A percentile compares a stretch with the other conserved stretches of the same genome.
Evolutionary conservation across 1,139 yeast species (phyloP).

Genomic region (Meyerozyma elateridarum): DNA sequence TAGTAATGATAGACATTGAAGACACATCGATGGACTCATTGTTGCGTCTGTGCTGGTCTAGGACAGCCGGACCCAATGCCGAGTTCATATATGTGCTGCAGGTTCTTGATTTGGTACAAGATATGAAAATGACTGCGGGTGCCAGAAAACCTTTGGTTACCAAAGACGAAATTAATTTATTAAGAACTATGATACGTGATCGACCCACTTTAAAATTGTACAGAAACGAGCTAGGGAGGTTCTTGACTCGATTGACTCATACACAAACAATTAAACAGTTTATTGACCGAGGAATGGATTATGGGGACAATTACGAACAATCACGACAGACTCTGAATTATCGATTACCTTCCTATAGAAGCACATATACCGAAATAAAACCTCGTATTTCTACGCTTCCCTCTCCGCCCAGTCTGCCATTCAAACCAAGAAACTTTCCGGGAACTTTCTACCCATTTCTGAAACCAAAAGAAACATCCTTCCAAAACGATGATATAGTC

Average conservation of each 20-base stretch:
- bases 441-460: no score
- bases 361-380: no score
- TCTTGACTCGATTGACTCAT: conserved; percentile 27
- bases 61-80: conserved; percentile 9
- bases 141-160: conserved; percentile 18
- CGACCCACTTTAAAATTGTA: conserved; percentile 26
- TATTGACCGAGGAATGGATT: conserved; percentile 21
- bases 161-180: conserved; percentile 21
- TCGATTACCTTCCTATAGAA: no score
- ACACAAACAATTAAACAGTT: conserved; percentile 20
- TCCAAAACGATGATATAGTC: no score
- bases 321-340: background rate
- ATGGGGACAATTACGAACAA: background rate
- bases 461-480: no score
- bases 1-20: conserved; percentile 9
- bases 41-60: conserved; percentile 28
- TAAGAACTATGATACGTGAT: conserved; percentile 23
- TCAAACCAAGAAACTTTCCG: no score
- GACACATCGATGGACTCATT: conserved; percentile 12
- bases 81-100: conserved; percentile 27
- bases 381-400: no score
- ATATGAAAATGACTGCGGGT: conserved; percentile 23
- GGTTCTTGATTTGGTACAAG: conserved; percentile 22
- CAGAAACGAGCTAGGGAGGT: conserved; percentile 24
- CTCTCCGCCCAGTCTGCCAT: no score